Base-by-base conservation (phyloP, 2,329 filamentous ascomycete species). In the Cytospora mali region DNA sequence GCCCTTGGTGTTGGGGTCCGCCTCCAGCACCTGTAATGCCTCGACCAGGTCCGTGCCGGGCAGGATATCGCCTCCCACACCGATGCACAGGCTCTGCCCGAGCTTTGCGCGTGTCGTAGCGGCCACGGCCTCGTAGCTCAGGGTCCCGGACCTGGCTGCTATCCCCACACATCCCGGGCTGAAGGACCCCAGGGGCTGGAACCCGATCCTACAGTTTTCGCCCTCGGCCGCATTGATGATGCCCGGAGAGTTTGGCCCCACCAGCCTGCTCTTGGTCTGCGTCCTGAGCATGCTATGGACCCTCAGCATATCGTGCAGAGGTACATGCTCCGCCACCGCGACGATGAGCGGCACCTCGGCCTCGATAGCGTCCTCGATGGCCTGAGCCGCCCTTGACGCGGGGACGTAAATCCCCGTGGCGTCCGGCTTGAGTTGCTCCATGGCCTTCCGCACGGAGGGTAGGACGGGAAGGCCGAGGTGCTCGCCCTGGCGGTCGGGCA, bases 341-440 rank as follows among this genome's bases (percentile, higher is more conserved):
- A 93, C 89, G 25, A 93, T 86, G 1, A 93, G 80, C 0, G 90
- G 89, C 0, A 93, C 87, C 70, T 93, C 89, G 0, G 90, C 90
- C 71, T 91, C 89, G 62, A 94, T 88, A 1, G 91, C 90, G 72
- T 93, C 90, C 72, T 91, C 88, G 69, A 94, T 93, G 0, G 91
- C 91, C 28, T 80, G 80, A 0, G 87, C 81, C 1, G 90, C 91
- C 67, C 90, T 85, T 64, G 87, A 84, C n/a, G 90, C 90, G 1
- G 90, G 88, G 2, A 93, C 91, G 68, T 92, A 93, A 61, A 94
- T 90, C 5, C 88, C 90, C 1, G 90, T 92, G 5, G 90, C 91
- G 75, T 93, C 87, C 2, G 91, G 90, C 69, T 87, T 90, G 42
- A 92, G 76, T 68, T 84, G 79, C 68, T 89, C 84, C 77, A 90